phyloP scores from a whole-genome alignment of 2,329 filamentous ascomycete genomes.

The Peltaster fructicola region DNA sequence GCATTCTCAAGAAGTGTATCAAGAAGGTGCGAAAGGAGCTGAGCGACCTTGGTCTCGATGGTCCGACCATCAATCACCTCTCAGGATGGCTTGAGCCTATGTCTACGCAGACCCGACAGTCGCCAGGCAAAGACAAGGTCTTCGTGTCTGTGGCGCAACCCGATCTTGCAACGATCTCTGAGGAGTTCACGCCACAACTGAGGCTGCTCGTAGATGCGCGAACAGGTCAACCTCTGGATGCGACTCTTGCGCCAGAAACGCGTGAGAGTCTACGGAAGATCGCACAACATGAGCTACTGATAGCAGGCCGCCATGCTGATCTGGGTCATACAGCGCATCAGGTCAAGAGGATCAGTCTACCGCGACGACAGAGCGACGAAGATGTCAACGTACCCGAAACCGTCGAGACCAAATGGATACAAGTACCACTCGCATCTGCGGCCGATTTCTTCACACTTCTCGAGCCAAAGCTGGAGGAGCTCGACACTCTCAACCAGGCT shows the following conservation, averaged over 20 bases:
- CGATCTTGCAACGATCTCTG: conserved; percentile 9
- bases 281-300: conserved; percentile 29
- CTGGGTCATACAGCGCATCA: conserved; percentile 6
- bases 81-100: conserved; percentile 25
- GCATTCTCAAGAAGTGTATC: conserved; percentile 74
- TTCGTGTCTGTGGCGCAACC: conserved; percentile 12
- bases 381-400: conserved; percentile 4
- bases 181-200: conserved; percentile 46
- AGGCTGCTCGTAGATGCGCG: conserved; percentile 50
- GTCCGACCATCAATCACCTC: conserved; percentile 49
- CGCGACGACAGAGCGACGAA: conserved; percentile 1
- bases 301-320: conserved; percentile 17
- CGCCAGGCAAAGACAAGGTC: conserved; percentile 5
- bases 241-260: conserved; percentile 47
- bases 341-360: neutral
- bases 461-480: conserved; percentile 48
- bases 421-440: conserved; percentile 62
- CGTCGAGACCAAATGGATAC: conserved; percentile 29
- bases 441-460: conserved; percentile 64
- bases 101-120: conserved; percentile 1
- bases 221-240: conserved; percentile 51
- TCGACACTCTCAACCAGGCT: conserved; percentile 49
- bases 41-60: conserved; percentile 50
- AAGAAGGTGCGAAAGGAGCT: conserved; percentile 63
- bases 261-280: conserved; percentile 45